Conservation (phyloP, 2,329 filamentous ascomycete genomes). For the Pseudogymnoascus sp. region DNA sequence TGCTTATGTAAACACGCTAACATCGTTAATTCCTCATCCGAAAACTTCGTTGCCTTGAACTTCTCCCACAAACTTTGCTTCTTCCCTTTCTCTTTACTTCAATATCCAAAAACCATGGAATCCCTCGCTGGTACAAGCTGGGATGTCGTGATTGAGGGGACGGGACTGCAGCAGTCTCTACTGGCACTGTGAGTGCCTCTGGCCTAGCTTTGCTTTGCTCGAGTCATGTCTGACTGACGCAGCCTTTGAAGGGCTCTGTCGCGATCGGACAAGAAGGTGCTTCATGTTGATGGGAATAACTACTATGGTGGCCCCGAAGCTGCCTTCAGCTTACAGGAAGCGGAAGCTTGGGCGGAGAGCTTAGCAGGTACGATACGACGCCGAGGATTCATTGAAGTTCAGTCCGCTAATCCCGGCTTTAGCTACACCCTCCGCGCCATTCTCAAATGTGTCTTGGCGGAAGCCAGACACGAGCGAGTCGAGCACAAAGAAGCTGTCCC, state of each 20-base stretch:
- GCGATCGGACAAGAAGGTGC: slow-evolving; percentile 79
- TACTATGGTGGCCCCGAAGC: slow-evolving; percentile 86
- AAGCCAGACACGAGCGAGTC: slow-evolving; percentile 24
- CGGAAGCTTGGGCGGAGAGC: slow-evolving; percentile 60
- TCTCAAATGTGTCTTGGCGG: slow-evolving; percentile 24
- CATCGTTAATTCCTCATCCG: slow-evolving; percentile 3
- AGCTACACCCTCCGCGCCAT: slow-evolving; percentile 15
- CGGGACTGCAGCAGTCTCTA: slow-evolving; percentile 69
- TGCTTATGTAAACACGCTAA: slow-evolving; percentile 9
- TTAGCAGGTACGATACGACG: slow-evolving; percentile 25
- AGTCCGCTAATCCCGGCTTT: neutral
- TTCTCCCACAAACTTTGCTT: slow-evolving; percentile 18
- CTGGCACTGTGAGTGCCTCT: slow-evolving; percentile 57
- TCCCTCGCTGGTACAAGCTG: slow-evolving; percentile 64
- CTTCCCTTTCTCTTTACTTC: slow-evolving; percentile 10
- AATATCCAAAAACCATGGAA: slow-evolving; percentile 49
- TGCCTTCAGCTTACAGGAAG: slow-evolving; percentile 75
- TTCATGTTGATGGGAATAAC: slow-evolving; percentile 79
- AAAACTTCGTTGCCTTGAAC: slow-evolving; percentile 5
- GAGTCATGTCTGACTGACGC: slow-evolving; percentile 61
- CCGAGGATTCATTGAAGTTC: neutral
- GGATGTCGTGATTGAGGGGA: slow-evolving; percentile 74
- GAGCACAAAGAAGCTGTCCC: slow-evolving; percentile 39
- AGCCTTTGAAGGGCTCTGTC: slow-evolving; percentile 74
- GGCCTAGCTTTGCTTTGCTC: slow-evolving; percentile 15